Evolutionary conservation across 2,329 filamentous ascomycete genomes (phyloP).

Genomic region (Venturia effusa): DNA sequence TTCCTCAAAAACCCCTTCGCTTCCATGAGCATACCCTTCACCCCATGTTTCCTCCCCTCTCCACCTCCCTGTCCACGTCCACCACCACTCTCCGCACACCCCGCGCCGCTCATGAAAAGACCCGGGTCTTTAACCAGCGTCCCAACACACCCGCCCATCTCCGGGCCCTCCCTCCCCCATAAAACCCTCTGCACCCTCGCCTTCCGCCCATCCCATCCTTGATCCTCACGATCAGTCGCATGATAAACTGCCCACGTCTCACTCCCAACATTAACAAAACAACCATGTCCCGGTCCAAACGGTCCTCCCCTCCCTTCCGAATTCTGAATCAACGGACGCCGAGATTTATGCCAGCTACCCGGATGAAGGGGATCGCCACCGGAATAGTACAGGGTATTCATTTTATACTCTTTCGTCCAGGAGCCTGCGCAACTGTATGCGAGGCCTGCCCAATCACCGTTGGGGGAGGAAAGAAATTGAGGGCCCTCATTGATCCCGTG

Average conservation of each 20-base stretch:
- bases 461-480: constrained; percentile 26
- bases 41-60: not conserved
- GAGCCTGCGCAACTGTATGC: constrained; percentile 36
- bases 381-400: constrained; percentile 31
- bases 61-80: not conserved
- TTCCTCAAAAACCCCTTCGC: not conserved
- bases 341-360: constrained; percentile 28
- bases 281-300: constrained; percentile 36
- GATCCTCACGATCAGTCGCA: constrained; percentile 32
- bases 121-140: not conserved
- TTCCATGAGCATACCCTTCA: not conserved
- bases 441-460: constrained; percentile 30
- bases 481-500: constrained; percentile 37
- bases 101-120: not conserved
- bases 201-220: constrained; percentile 35
- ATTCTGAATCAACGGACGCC: constrained; percentile 28
- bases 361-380: constrained; percentile 31
- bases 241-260: constrained; percentile 35
- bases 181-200: constrained; percentile 33
- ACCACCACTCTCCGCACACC: not conserved
- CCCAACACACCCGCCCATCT: constrained; percentile 28
- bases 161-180: constrained; percentile 26
- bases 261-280: constrained; percentile 27
- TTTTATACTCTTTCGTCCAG: constrained; percentile 39
- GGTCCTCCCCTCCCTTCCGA: constrained; percentile 23